Evolutionary conservation across 345 rosid species (phyloP), one percentile per base, ranked within the genome.

Genomic region (Combretum micranthum): DNA sequence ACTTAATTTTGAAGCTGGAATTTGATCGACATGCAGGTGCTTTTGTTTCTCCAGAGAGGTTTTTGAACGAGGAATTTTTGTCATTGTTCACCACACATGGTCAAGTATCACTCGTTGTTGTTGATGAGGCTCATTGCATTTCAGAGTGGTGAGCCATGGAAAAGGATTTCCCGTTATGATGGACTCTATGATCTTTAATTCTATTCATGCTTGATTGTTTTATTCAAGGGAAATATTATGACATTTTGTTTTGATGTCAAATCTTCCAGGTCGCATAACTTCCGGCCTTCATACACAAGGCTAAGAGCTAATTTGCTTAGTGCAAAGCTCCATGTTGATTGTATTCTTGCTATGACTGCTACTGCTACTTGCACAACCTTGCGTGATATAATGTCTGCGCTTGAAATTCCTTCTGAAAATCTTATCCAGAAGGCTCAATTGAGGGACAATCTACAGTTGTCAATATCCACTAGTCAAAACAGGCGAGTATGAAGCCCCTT

Each of bases 271-370:
- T n/a, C 98, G 3, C 97, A 92, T 72, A 92, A 92, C 71, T 92
- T 92, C 64, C 88, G 98, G 58, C 96, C 98, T 60, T 86, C 98
- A 58, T 92, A 86, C 83, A 84, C 83, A 88, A 82, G 96, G 69
- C 94, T 93, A 44, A 82, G 87, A 71, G 99, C 99, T 56, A 84
- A 97, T 47, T 70, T 93, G 61, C 79, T 93, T 60, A 71, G 65
- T 63, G 65, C 81, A 62, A 79, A 63, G 69, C 80, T 89, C 71
- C 78, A 68, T 47, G 77, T 78, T 62, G 68, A 81, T 61, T 83
- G 94, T 74, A 73, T 89, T 79, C 91, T 93, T 52, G 97, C 96
- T 56, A 93, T 89, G 99, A 93, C 97, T 63, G 99, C 99, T 63
- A 89, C 99, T 15, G 97, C 86, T 60, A 93, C 96, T 22, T 50